These are phyloP conservation scores for Ceratorhiza oryzae-sativae DNA, from an alignment of 1,284 basidiomycete genomes.

Conservation along the genomic window DNA sequence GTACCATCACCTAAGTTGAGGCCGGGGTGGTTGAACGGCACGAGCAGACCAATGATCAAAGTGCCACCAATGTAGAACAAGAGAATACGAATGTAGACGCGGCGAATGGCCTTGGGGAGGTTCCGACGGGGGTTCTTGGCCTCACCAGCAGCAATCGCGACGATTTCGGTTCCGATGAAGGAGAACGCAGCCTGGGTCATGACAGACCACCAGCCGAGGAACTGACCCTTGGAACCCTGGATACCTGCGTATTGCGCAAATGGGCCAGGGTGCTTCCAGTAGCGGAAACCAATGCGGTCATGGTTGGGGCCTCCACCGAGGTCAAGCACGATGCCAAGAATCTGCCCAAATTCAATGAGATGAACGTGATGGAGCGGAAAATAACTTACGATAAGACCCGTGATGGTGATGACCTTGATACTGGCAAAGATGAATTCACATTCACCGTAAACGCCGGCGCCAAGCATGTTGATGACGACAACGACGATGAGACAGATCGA, in stretches of 20 bases:
- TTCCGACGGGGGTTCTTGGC: conserved; percentile 59
- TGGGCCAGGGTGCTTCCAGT: conserved; percentile 57
- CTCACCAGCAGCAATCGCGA: conserved; percentile 84
- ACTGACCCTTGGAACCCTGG: conserved; percentile 68
- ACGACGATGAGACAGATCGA: conserved; percentile 75
- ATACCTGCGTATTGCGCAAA: conserved; percentile 54
- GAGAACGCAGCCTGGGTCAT: conserved; percentile 80
- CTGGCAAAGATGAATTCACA: conserved; percentile 73
- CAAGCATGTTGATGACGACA: conserved; percentile 73
- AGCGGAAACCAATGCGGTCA: conserved; percentile 51
- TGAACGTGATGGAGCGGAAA: conserved; percentile 36
- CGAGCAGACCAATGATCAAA: conserved; percentile 61
- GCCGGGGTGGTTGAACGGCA: conserved; percentile 67
- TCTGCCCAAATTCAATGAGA: conserved; percentile 49
- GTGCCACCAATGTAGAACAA: conserved; percentile 70
- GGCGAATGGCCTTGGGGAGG: conserved; percentile 70
- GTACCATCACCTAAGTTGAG: conserved; percentile 64
- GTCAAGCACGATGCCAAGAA: conserved; percentile 70
- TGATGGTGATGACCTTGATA: conserved; percentile 81
- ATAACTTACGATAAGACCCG: conserved; percentile 47
- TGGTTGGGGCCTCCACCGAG: conserved; percentile 52
- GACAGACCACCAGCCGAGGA: conserved; percentile 70
- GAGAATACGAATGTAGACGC: conserved; percentile 75
- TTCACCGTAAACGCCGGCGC: conserved; percentile 58
- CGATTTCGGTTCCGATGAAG: conserved; percentile 84